Evolutionary conservation across 1,284 basidiomycete species (phyloP).

Genomic region (Pisolithus thermaeus): DNA sequence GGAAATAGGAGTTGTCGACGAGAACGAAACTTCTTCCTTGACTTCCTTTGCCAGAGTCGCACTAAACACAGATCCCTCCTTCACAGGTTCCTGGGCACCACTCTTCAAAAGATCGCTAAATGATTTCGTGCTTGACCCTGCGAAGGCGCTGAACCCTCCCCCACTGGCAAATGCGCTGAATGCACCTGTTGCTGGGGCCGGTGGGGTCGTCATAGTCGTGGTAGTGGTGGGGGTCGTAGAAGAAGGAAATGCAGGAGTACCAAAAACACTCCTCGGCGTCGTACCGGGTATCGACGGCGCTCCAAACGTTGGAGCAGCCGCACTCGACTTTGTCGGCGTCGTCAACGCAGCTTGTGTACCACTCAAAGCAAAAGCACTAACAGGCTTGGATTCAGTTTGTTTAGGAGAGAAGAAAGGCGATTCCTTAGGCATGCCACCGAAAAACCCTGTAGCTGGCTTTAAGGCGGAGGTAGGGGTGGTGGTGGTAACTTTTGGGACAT

Average conservation of each 20-base stretch:
- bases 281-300: constrained; percentile 18
- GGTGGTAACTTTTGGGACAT: too few relatives aligned
- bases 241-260: constrained; percentile 4
- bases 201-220: neutral
- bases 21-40: neutral
- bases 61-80: constrained; percentile 7
- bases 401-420: neutral
- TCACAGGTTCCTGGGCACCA: constrained; percentile 15
- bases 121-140: constrained; percentile 28
- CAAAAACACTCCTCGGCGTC: constrained; percentile 12
- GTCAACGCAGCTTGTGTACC: constrained; percentile 23
- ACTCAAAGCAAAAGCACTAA: constrained; percentile 7
- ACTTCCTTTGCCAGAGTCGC: constrained; percentile 6
- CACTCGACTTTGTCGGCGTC: constrained; percentile 28
- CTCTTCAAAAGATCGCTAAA: constrained; percentile 37
- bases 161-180: constrained; percentile 19
- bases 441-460: constrained; percentile 36
- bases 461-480: constrained; percentile 29
- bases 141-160: constrained; percentile 26
- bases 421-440: constrained; percentile 22
- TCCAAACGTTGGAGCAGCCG: constrained; percentile 31
- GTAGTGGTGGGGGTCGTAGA: constrained; percentile 3
- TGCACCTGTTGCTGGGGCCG: constrained; percentile 5
- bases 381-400: neutral
- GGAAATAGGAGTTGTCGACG: neutral